Evolutionary conservation across 805 yeast species (phyloP), one percentile per base, ranked within the genome.

Genomic region (Limtongia smithiae): DNA sequence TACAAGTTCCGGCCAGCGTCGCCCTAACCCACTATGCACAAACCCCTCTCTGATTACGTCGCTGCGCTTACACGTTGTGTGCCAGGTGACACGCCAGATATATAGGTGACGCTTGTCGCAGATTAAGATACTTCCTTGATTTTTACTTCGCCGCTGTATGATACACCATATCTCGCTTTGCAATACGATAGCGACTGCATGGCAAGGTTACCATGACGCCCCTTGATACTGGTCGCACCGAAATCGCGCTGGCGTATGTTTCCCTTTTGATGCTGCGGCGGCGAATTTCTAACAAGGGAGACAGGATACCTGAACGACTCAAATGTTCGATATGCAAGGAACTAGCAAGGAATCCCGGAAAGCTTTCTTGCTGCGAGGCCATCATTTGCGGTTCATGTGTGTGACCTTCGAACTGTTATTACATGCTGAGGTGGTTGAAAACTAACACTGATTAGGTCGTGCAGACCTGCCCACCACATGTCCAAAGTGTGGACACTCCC

Each of bases 341-440:
- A 20, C 50, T 54, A 9, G 58, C 58, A 14, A 25, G 44, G n/a
- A 51, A 54, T 30, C 48, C 58, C 9, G 52, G 39, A 6, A 41
- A 37, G 30, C 24, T 54, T 24, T 47, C 52, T 9, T 54, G 58
- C 38, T 54, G 58, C 37, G 41, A 45, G 7, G 27, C 51, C 3
- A 54, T 41, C 25, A 43, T 51, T 12, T 54, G 58, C 27, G 58
- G 55, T 37, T 48, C 50, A 33, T 52, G 57, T 51, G 46, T 20
- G 50, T 38, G 22, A 7, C 3, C n/a, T 21, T 15, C 12, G 9
- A 11, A 22, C 17, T 12, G 6, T 30, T 8, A 27, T 20, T 14
- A 21, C 21, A 17, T 33, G 25, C n/a, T 8, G 12, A n/a, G n/a
- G n/a, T n/a, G n/a, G n/a, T n/a, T n/a, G n/a, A n/a, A n/a, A n/a